phyloP scores from a whole-genome alignment of 2,329 filamentous ascomycete genomes.

The Neonectria coccinea region DNA sequence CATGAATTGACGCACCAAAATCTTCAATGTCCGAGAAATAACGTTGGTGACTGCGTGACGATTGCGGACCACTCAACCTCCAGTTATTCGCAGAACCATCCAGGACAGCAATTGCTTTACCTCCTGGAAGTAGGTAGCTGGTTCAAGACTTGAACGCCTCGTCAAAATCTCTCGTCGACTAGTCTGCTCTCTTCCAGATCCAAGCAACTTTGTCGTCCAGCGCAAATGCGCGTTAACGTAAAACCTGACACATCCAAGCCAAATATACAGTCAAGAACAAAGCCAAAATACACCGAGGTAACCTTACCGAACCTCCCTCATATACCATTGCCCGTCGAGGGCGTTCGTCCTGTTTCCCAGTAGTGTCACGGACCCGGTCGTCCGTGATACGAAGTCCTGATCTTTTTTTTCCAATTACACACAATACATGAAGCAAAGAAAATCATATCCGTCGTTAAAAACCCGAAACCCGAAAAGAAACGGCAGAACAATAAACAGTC shows the following conservation, averaged over 20 bases:
- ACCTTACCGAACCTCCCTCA: background rate
- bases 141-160: background rate
- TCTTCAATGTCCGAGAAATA: background rate
- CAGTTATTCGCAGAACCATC: background rate
- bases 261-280: slow-evolving; percentile 8
- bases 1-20: slow-evolving; percentile 18
- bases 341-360: slow-evolving; percentile 23
- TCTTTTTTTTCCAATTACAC: background rate
- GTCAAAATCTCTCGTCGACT: background rate
- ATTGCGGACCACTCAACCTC: background rate
- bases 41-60: background rate
- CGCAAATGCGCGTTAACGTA: background rate
- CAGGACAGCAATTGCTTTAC: background rate
- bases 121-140: background rate
- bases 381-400: slow-evolving; percentile 24
- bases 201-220: background rate
- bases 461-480: background rate
- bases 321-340: slow-evolving; percentile 17
- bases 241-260: background rate
- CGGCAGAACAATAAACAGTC: background rate
- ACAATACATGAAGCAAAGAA: slow-evolving; percentile 12
- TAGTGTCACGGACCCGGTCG: background rate
- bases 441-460: slow-evolving; percentile 7
- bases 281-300: background rate
- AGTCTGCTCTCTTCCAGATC: background rate